phyloP scores from a whole-genome alignment of 1,284 basidiomycete genomes.

The Wolfiporia cocos region DNA sequence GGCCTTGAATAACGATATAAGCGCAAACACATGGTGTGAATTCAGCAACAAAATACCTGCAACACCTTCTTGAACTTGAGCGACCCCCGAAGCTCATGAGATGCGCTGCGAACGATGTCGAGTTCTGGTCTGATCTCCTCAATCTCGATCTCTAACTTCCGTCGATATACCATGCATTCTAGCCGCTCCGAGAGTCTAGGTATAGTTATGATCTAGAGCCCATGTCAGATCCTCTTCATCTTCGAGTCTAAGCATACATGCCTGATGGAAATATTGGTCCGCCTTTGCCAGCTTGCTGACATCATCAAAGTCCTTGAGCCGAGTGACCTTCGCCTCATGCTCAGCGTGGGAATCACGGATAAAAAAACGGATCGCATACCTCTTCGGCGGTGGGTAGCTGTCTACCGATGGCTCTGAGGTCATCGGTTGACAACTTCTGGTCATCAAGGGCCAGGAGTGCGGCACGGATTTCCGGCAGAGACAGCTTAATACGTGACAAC shows the following conservation, averaged over 20 bases:
- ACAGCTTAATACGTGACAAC: constrained; percentile 69
- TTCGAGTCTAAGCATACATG: constrained; percentile 23
- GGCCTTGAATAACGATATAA: constrained; percentile 33
- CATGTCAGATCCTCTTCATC: not conserved
- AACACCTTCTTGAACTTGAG: constrained; percentile 65
- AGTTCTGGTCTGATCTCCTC: constrained; percentile 84
- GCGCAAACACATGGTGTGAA: not conserved
- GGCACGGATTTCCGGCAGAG: constrained; percentile 54
- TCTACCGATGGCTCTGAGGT: constrained; percentile 66
- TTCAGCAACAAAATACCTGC: constrained; percentile 36
- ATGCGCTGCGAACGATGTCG: constrained; percentile 69
- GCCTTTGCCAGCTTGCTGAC: constrained; percentile 71
- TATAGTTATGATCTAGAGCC: constrained; percentile 65
- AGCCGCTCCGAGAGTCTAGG: constrained; percentile 71
- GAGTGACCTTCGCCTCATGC: constrained; percentile 39
- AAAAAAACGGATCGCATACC: too few relatives aligned
- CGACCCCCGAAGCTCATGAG: constrained; percentile 68
- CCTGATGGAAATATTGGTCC: constrained; percentile 81
- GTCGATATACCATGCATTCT: constrained; percentile 79
- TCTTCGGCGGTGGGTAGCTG: constrained; percentile 77
- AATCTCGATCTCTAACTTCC: constrained; percentile 76
- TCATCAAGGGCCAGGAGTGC: constrained; percentile 73
- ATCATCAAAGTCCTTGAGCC: constrained; percentile 65
- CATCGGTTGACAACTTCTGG: constrained; percentile 56
- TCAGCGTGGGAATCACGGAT: too few relatives aligned